These are phyloP conservation scores for Blastomyces silverae DNA, from an alignment of 2,329 filamentous ascomycete species.

Conservation along the genomic window DNA sequence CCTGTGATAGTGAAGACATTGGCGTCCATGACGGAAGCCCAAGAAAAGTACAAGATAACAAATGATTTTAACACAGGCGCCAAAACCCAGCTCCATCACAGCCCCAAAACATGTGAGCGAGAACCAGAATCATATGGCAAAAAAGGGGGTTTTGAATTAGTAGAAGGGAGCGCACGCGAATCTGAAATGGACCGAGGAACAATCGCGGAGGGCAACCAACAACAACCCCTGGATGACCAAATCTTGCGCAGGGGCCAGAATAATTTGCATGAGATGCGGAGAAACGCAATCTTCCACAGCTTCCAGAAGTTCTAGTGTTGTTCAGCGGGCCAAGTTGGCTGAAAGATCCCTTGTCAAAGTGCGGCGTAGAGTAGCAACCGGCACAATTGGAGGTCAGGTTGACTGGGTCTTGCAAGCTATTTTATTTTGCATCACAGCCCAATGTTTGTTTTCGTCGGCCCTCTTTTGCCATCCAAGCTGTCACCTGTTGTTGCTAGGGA, in stretches of 20 bases:
- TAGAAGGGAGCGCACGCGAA: slow-evolving; percentile 12
- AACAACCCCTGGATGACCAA: background rate
- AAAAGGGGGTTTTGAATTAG: slow-evolving; percentile 5
- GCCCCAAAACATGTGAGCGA: background rate
- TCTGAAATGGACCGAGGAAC: slow-evolving; percentile 14
- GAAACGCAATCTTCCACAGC: too few relatives aligned
- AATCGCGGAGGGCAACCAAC: background rate
- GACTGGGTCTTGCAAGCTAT: background rate
- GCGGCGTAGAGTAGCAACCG: too few relatives aligned
- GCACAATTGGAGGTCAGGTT: background rate
- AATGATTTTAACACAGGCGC: background rate
- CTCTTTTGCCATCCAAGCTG: background rate
- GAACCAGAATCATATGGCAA: background rate
- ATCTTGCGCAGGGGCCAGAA: background rate
- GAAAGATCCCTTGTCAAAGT: background rate
- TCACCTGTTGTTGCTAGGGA: background rate
- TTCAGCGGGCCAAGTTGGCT: background rate
- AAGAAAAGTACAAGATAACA: background rate
- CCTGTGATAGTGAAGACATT: background rate
- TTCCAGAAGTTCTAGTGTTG: background rate
- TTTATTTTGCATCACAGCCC: background rate
- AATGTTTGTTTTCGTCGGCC: background rate
- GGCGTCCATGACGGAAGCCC: slow-evolving; percentile 7
- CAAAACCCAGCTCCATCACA: slow-evolving; percentile 10
- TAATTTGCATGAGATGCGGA: slow-evolving; percentile 7